Base-by-base conservation (phyloP, 257 asterid genomes). In the Striga asiatica region DNA sequence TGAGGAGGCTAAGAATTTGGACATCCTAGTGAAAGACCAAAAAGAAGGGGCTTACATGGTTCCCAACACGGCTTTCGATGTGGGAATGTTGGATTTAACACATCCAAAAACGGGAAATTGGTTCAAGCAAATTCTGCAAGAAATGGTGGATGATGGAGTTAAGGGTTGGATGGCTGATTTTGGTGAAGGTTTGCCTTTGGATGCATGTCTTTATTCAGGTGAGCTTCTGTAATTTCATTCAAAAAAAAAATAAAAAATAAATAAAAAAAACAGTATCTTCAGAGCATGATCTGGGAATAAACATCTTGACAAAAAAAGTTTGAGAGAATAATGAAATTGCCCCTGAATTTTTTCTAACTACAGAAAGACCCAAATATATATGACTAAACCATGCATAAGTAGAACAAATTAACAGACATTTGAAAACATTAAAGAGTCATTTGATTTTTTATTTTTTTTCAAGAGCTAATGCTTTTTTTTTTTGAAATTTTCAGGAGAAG, bases 141-240 rank as follows among this genome's bases (percentile, higher is more conserved):
- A 81, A 71, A 86, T 89, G 98, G 95, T 86, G 65, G 84, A 80
- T 58, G 96, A 80, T 70, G 98, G 98, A 64, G 96, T 89, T 14
- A 29, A 96, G 66, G 98, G 98, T 39, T 86, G 98, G 98, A 89
- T 89, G 98, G 98, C 98, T 22, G 98, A 89, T 80, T 89, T 89
- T 37, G 98, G 98, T 14, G 96, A 89, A 80, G 98, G 96, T 69
- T 76, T 89, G 29, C 98, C 98, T 8, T 81, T 86, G 0, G 98
- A 89, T 72, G 98, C 92, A 58, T 78, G 73, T 73, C 85, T 89
- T 66, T 80, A 80, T 64, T 89, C 98, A 61, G 94, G 95, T 45
- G 27, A 8, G 25, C 6, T 29, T 5, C n/a, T n/a, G n/a, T n/a
- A n/a, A n/a, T n/a, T n/a, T n/a, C n/a, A n/a, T n/a, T n/a, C n/a